Evolutionary conservation across 2,329 filamentous ascomycete species (phyloP), one percentile per base, ranked within the genome.

Genomic region (Septoria petroselini): DNA sequence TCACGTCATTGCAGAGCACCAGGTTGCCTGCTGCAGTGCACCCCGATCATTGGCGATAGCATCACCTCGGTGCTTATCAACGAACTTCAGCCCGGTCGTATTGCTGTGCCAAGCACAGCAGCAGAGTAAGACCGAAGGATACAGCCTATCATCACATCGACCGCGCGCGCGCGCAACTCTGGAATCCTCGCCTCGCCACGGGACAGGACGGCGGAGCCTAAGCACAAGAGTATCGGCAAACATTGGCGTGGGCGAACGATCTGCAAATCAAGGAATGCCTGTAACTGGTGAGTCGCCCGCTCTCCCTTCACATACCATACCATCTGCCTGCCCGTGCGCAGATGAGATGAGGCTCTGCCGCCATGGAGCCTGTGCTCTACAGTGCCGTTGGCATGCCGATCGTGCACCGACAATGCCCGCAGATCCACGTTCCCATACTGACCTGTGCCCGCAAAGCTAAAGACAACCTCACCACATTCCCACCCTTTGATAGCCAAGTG

Each of bases 391-490:
- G n/a, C 38, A 12, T 47, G 23, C 25, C 43, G 43, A 40, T 33
- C 21, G 37, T 38, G 15, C 17, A 19, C 49, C 49, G 33, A 35
- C 45, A 46, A 31, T 49, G 53, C 41, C 31, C 49, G 45, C 35
- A 41, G 29, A 41, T 41, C 7, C 15, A 41, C 14, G 25, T 27
- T 34, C 42, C 50, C 11, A 39, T 48, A 48, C 57, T 59, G 47
- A 59, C 50, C 37, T 51, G 53, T 46, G 43, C 30, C 9, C 18
- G 34, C 23, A 48, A 43, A 59, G 55, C 51, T 41, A 50, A 31
- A 56, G 55, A 56, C 48, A 56, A 55, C 52, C 58, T 67, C 52
- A 68, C 65, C 39, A 59, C 57, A 43, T 66, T 68, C 43, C 65
- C 65, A 30, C 65, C 64, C 39, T 65, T 65, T 52, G 60, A 67